phyloP scores from a whole-genome alignment of 1,139 yeast genomes.

The Magnusiomyces suaveolens region DNA sequence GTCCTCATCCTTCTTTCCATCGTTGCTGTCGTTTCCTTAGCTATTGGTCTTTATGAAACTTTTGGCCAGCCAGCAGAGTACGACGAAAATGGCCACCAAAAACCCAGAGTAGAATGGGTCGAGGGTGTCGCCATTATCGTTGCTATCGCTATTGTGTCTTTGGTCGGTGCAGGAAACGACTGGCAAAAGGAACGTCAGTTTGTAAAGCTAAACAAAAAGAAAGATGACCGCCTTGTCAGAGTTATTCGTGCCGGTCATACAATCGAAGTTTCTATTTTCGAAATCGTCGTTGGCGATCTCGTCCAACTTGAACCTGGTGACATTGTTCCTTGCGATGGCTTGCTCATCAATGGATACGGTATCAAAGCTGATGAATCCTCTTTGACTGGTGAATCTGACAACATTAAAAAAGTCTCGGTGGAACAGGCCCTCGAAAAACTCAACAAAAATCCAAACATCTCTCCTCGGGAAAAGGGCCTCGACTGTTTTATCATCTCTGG shows the following conservation, averaged over 20 bases:
- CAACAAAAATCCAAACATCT: conserved; percentile 16
- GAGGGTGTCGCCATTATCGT: conserved; percentile 96
- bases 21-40: conserved; percentile 83
- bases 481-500: conserved; percentile 90
- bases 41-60: conserved; percentile 85
- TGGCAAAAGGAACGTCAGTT: conserved; percentile 94
- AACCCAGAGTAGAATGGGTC: conserved; percentile 90
- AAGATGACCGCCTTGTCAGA: conserved; percentile 73
- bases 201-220: conserved; percentile 62
- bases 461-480: conserved; percentile 32
- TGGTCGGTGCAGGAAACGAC: conserved; percentile 91
- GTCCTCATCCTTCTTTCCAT: conserved; percentile 72
- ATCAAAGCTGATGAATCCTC: conserved; percentile 89
- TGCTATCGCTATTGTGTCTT: conserved; percentile 81
- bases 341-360: conserved; percentile 58
- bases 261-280: conserved; percentile 59
- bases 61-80: conserved; percentile 72
- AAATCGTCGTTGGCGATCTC: conserved; percentile 78
- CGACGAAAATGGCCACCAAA: conserved; percentile 64
- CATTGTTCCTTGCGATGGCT: conserved; percentile 79
- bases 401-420: conserved; percentile 46
- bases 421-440: conserved; percentile 22
- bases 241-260: conserved; percentile 70
- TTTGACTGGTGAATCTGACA: conserved; percentile 86
- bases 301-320: conserved; percentile 86